Percentiles rank a stretch among this genome's conserved stretches.
phyloP scores from a whole-genome alignment of 2,329 filamentous ascomycete species.

The Penicillium vulpinum region DNA sequence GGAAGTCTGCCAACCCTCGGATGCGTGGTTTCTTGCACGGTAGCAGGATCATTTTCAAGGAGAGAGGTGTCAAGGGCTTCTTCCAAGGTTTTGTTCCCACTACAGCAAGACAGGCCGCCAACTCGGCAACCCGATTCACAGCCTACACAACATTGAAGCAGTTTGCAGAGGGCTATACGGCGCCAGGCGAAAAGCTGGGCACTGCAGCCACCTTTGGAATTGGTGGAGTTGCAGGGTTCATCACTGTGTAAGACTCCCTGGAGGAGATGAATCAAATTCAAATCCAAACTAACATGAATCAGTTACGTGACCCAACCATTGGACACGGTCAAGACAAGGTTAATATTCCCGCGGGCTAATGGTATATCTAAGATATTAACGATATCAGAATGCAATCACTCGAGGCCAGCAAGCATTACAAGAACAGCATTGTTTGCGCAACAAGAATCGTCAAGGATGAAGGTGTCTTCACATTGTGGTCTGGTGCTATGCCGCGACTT shows the following conservation, averaged over 20 bases:
- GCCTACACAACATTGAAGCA: constrained; percentile 90
- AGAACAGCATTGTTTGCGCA: constrained; percentile 83
- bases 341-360: constrained; percentile 4
- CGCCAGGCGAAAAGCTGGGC: constrained; percentile 92
- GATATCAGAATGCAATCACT: constrained; percentile 83
- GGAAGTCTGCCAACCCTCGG: constrained; percentile 79
- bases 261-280: neutral
- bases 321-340: constrained; percentile 89
- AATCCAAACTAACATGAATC: neutral
- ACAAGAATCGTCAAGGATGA: constrained; percentile 83
- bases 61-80: constrained; percentile 86
- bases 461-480: constrained; percentile 89
- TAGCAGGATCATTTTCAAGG: constrained; percentile 78
- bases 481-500: constrained; percentile 81
- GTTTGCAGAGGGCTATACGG: constrained; percentile 85
- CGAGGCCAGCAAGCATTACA: constrained; percentile 76
- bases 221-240: constrained; percentile 81
- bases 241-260: constrained; percentile 67
- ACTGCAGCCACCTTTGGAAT: constrained; percentile 85
- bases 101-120: constrained; percentile 90
- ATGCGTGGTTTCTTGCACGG: constrained; percentile 92
- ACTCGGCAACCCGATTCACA: constrained; percentile 87
- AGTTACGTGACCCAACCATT: constrained; percentile 65
- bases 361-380: constrained; percentile 13
- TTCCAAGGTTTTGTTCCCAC: constrained; percentile 97